Conservation (phyloP, 1,284 basidiomycete genomes). For the Sporisorium sorghi region DNA sequence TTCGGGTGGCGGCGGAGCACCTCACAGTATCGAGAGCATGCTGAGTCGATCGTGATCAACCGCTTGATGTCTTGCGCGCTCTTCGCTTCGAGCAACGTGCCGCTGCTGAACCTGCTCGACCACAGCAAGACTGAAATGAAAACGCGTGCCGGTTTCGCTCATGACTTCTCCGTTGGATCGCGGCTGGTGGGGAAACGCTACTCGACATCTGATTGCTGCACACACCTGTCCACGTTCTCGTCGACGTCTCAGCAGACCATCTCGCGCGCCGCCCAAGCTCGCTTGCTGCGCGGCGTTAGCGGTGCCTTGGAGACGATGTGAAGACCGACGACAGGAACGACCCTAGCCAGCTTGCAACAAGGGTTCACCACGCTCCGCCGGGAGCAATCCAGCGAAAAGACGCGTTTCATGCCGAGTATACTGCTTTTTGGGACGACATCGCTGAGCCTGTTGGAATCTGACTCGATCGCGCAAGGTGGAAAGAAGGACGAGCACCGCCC, state of each 20-base stretch:
- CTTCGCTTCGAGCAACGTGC: neutral
- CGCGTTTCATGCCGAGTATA: neutral
- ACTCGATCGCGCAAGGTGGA: neutral
- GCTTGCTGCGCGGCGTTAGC: neutral
- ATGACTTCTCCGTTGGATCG: neutral
- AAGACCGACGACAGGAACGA: neutral
- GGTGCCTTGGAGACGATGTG: neutral
- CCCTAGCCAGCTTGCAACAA: neutral
- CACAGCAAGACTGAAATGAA: neutral
- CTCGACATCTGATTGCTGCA: neutral
- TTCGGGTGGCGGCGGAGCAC: constrained; percentile 7
- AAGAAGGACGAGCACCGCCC: neutral
- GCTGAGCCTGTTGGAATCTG: too few relatives aligned
- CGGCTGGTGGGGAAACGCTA: neutral
- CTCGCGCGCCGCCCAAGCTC: neutral
- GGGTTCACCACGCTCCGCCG: neutral
- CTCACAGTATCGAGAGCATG: neutral
- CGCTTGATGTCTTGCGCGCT: too few relatives aligned
- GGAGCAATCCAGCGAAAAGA: neutral
- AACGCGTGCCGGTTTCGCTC: too few relatives aligned
- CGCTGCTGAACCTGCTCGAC: neutral
- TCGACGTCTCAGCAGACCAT: neutral
- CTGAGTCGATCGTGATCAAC: constrained; percentile 7
- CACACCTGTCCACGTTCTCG: neutral
- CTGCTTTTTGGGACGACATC: too few relatives aligned